Conservation (phyloP, 176 grass and related monocot genomes). For the Oryza australiensis region DNA sequence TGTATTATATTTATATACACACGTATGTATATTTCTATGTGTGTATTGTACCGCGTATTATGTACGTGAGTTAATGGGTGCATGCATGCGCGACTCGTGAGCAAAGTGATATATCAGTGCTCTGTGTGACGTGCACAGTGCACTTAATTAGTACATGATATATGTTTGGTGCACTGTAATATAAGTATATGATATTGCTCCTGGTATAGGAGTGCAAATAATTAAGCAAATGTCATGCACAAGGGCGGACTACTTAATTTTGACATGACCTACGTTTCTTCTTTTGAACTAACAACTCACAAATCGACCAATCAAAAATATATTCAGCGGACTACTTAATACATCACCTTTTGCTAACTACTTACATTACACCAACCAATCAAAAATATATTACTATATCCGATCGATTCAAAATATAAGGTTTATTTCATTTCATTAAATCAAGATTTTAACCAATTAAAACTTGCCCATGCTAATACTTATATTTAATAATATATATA, state of each 20-base stretch:
- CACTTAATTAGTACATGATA: not conserved
- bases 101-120: not conserved
- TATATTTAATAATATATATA: too few relatives aligned
- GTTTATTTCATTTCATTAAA: too few relatives aligned
- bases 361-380: too few relatives aligned
- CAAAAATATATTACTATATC: too few relatives aligned
- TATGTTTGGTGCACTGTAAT: conserved; percentile 11
- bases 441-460: too few relatives aligned
- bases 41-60: too few relatives aligned
- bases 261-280: not conserved
- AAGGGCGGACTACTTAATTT: not conserved
- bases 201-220: not conserved
- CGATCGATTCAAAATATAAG: too few relatives aligned
- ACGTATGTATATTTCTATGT: not conserved
- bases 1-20: not conserved
- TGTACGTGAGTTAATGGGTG: conserved; percentile 14
- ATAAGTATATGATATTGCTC: not conserved
- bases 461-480: too few relatives aligned
- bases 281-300: not conserved
- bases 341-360: not conserved
- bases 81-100: not conserved
- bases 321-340: too few relatives aligned
- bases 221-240: not conserved
- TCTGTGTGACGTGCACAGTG: conserved; percentile 23
- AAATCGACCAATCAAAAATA: not conserved